phyloP scores from a whole-genome alignment of 1,139 yeast genomes.

The Debaryomyces robertsiae region DNA sequence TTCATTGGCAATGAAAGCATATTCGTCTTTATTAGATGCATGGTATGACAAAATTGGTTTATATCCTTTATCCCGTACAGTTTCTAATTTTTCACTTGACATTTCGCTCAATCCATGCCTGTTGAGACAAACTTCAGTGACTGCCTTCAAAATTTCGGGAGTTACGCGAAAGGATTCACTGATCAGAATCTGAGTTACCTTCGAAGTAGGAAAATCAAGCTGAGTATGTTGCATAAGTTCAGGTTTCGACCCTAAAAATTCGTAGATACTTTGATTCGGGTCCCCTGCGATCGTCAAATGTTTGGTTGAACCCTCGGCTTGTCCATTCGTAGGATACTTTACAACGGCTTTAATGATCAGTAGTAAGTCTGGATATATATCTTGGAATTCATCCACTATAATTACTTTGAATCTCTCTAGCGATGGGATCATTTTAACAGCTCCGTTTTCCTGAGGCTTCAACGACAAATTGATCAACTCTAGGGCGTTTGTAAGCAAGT shows the following conservation, averaged over 20 bases:
- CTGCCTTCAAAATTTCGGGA: conserved; percentile 52
- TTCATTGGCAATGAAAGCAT: conserved; percentile 46
- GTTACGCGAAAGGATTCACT: conserved; percentile 60
- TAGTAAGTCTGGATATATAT: conserved; percentile 57
- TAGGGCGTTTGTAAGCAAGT: conserved; percentile 35
- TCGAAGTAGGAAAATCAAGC: conserved; percentile 27
- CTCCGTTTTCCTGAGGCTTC: conserved; percentile 3
- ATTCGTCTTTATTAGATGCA: conserved; percentile 35
- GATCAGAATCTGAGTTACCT: conserved; percentile 34
- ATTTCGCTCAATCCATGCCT: conserved; percentile 14
- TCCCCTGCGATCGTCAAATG: conserved; percentile 76
- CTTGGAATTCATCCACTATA: conserved; percentile 78
- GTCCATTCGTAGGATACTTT: conserved; percentile 28
- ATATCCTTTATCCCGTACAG: conserved; percentile 25
- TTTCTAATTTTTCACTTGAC: conserved; percentile 13
- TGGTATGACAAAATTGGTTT: conserved; percentile 37
- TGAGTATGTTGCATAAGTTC: conserved; percentile 28
- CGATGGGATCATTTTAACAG: conserved; percentile 22
- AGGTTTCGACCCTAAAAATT: conserved; percentile 58
- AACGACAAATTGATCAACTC: conserved; percentile 25
- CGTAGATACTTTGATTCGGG: conserved; percentile 70
- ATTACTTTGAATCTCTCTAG: conserved; percentile 38
- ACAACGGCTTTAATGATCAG: conserved; percentile 45
- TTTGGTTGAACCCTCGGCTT: conserved; percentile 24
- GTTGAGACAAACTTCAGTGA: conserved; percentile 32